Evolutionary conservation across 2,329 filamentous ascomycete genomes (phyloP).

Genomic region (Fusarium lateritium): DNA sequence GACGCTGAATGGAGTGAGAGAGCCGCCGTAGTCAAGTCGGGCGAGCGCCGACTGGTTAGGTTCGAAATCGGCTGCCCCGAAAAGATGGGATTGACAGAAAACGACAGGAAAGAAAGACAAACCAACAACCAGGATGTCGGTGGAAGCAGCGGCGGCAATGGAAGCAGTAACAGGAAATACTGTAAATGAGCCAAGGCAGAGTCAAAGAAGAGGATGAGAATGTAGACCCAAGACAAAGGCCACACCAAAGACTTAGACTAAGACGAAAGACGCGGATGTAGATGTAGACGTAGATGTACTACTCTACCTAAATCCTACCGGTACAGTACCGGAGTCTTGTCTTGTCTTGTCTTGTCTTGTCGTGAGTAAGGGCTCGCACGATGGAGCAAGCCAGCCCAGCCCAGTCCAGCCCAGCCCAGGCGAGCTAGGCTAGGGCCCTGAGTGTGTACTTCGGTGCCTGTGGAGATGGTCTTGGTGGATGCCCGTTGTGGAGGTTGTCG

Average conservation of each 20-base stretch:
- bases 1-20: slow-evolving; percentile 37
- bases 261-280: slow-evolving; percentile 24
- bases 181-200: slow-evolving; percentile 37
- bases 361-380: slow-evolving; percentile 27
- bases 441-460: slow-evolving; percentile 43
- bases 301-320: slow-evolving; percentile 33
- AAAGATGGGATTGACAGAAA: slow-evolving; percentile 47
- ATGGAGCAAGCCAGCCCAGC: slow-evolving; percentile 26
- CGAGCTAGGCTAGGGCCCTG: slow-evolving; percentile 35
- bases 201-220: slow-evolving; percentile 26
- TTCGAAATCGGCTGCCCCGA: slow-evolving; percentile 43
- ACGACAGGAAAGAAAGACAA: slow-evolving; percentile 33
- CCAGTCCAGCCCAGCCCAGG: slow-evolving; percentile 25
- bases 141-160: neutral
- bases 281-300: slow-evolving; percentile 16
- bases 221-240: slow-evolving; percentile 19
- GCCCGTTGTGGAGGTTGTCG: slow-evolving; percentile 39
- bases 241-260: slow-evolving; percentile 16
- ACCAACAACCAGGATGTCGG: slow-evolving; percentile 30
- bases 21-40: slow-evolving; percentile 40
- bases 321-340: slow-evolving; percentile 32
- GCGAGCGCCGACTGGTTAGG: slow-evolving; percentile 48
- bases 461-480: slow-evolving; percentile 44
- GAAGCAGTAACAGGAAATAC: slow-evolving; percentile 35
- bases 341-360: slow-evolving; percentile 31